Evolutionary conservation across 257 asterid genomes (phyloP).

Genomic region (Plantago major): DNA sequence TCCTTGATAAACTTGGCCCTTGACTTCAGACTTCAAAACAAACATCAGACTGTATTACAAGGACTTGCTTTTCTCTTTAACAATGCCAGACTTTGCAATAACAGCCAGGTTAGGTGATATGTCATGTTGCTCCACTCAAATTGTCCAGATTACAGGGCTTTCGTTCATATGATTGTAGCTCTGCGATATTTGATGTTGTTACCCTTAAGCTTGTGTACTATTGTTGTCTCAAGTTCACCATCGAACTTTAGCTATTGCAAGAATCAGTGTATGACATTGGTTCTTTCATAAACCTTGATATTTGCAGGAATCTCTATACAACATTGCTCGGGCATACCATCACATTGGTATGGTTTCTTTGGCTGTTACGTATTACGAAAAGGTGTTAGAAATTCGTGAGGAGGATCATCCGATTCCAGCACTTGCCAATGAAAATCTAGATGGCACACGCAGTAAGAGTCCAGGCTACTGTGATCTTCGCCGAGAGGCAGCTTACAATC

Average conservation of each 20-base stretch:
- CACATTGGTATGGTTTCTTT: constrained; percentile 69
- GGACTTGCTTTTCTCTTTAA: constrained; percentile 74
- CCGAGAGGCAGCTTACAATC: constrained; percentile 77
- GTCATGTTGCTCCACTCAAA: too few species aligned
- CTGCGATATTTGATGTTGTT: too few species aligned
- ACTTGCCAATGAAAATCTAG: constrained; percentile 57
- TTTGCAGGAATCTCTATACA: constrained; percentile 61
- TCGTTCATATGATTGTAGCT: too few species aligned
- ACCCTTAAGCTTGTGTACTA: too few species aligned
- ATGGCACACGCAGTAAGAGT: constrained; percentile 19
- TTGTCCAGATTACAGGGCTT: too few species aligned
- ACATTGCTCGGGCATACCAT: constrained; percentile 79
- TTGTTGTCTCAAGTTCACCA: too few species aligned
- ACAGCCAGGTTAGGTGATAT: constrained; percentile 50
- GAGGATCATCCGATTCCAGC: constrained; percentile 57
- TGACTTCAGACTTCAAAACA: constrained; percentile 71
- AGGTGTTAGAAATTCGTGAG: constrained; percentile 46
- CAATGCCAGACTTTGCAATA: constrained; percentile 43
- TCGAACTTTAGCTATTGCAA: too few species aligned
- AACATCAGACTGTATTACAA: constrained; percentile 72
- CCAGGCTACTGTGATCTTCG: constrained; percentile 74
- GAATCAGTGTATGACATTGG: too few species aligned
- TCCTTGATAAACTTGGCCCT: constrained; percentile 77
- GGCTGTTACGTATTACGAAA: constrained; percentile 62
- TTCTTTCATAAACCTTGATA: neutral